phyloP scores from a whole-genome alignment of 352 stramenopile genomes.

The Pythium dissotocum region DNA sequence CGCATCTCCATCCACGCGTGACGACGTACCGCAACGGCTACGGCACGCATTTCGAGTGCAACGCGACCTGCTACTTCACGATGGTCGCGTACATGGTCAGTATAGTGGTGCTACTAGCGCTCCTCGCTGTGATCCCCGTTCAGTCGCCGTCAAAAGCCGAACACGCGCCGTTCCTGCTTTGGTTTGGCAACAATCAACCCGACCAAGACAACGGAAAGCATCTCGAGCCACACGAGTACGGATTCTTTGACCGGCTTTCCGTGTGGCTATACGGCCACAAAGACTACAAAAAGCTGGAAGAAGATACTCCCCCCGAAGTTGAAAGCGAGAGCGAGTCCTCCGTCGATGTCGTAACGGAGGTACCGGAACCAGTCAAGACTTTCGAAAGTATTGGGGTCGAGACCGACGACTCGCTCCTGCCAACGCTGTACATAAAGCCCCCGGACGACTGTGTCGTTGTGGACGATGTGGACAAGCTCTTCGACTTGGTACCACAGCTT shows the following conservation, averaged over 20 bases:
- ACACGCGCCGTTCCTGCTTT: slow-evolving; percentile 39
- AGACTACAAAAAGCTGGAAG: not conserved
- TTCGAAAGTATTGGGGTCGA: slow-evolving; percentile 56
- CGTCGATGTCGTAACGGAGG: slow-evolving; percentile 16
- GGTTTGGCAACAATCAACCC: slow-evolving; percentile 23
- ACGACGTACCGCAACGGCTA: slow-evolving; percentile 62
- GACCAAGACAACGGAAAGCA: not conserved
- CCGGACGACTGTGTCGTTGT: slow-evolving; percentile 10
- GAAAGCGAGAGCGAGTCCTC: slow-evolving; percentile 22
- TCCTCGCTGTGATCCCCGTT: slow-evolving; percentile 55
- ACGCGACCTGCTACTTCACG: slow-evolving; percentile 46
- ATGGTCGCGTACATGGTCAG: slow-evolving; percentile 34
- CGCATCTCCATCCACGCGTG: slow-evolving; percentile 22
- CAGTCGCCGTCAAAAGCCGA: slow-evolving; percentile 15
- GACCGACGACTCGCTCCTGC: slow-evolving; percentile 35
- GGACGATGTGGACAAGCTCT: slow-evolving; percentile 17
- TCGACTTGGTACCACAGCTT: not conserved
- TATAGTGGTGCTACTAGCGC: slow-evolving; percentile 33
- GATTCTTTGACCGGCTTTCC: slow-evolving; percentile 25
- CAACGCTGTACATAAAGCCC: not conserved
- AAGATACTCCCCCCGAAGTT: slow-evolving; percentile 2
- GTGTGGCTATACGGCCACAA: slow-evolving; percentile 15
- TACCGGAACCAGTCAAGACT: slow-evolving; percentile 22
- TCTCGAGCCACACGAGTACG: slow-evolving; percentile 5
- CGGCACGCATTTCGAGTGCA: slow-evolving; percentile 53